phyloP scores from a whole-genome alignment of 306 rosid genomes.

The Trifolium subterraneum region DNA sequence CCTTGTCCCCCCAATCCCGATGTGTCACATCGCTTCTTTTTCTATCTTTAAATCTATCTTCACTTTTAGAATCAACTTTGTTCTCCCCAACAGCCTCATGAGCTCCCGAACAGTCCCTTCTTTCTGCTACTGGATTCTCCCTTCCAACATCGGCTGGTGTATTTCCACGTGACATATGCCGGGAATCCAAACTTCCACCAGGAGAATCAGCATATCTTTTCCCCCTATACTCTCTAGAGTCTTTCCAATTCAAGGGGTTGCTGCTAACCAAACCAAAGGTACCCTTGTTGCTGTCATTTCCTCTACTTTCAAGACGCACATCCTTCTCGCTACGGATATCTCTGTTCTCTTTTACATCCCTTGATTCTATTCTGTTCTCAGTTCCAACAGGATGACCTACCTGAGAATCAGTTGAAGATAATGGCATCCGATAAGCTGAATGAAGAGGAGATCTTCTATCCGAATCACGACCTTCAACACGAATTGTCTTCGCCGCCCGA shows the following conservation, averaged over 20 bases:
- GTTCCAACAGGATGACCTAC: conserved; percentile 55
- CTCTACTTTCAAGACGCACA: conserved; percentile 60
- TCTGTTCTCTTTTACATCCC: conserved; percentile 70
- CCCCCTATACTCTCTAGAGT: conserved; percentile 73
- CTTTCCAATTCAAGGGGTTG: conserved; percentile 77
- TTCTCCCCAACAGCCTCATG: conserved; percentile 84
- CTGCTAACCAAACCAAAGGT: conserved; percentile 50
- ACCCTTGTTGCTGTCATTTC: conserved; percentile 78
- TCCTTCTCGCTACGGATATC: conserved; percentile 79
- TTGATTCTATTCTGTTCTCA: conserved; percentile 66
- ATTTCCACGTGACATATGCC: conserved; percentile 64
- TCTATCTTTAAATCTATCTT: conserved; percentile 81
- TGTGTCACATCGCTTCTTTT: conserved; percentile 83
- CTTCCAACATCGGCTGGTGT: conserved; percentile 70
- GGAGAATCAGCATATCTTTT: conserved; percentile 71
- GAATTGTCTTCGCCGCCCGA: conserved; percentile 60
- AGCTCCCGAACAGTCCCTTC: conserved; percentile 66
- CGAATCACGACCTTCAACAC: conserved; percentile 72
- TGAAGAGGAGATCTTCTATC: conserved; percentile 85
- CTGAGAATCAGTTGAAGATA: conserved; percentile 68
- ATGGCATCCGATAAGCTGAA: conserved; percentile 59
- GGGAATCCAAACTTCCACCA: conserved; percentile 59
- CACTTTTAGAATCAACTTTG: conserved; percentile 79
- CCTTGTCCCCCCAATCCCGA: conserved; percentile 87
- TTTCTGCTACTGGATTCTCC: conserved; percentile 61